Conservation (phyloP, 2,329 filamentous ascomycete species). For the Chrysosporium keratinophilum region DNA sequence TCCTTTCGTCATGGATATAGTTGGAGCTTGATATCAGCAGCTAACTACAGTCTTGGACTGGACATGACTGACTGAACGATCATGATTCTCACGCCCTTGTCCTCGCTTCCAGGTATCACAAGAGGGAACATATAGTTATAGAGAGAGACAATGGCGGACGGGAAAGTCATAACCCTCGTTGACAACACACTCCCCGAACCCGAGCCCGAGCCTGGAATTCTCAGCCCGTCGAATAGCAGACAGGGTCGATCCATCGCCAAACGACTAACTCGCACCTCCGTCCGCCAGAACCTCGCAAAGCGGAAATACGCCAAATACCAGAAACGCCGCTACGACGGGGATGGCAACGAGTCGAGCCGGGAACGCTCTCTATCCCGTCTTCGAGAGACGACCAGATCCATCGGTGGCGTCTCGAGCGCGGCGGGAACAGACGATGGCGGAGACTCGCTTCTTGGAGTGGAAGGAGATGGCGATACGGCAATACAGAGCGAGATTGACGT, state of each 20-base stretch:
- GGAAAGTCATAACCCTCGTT: constrained; percentile 27
- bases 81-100: neutral
- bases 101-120: neutral
- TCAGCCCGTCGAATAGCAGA: constrained; percentile 18
- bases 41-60: neutral
- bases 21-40: too few relatives aligned
- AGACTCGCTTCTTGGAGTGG: constrained; percentile 1
- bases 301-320: constrained; percentile 43
- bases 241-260: constrained; percentile 20
- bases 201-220: constrained; percentile 18
- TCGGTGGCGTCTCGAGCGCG: constrained; percentile 1
- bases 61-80: neutral
- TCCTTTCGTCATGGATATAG: neutral
- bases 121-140: neutral
- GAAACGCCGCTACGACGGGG: constrained; percentile 43
- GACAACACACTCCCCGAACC: constrained; percentile 31
- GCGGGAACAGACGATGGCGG: neutral
- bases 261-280: constrained; percentile 26
- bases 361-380: constrained; percentile 7
- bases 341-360: constrained; percentile 7
- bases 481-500: constrained; percentile 58
- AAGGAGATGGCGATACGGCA: constrained; percentile 20
- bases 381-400: neutral
- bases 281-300: constrained; percentile 32
- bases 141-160: constrained; percentile 21